Percentiles rank a stretch among this genome's conserved stretches.
phyloP scores from a whole-genome alignment of 2,329 filamentous ascomycete species.

The Trichoderma koningii region DNA sequence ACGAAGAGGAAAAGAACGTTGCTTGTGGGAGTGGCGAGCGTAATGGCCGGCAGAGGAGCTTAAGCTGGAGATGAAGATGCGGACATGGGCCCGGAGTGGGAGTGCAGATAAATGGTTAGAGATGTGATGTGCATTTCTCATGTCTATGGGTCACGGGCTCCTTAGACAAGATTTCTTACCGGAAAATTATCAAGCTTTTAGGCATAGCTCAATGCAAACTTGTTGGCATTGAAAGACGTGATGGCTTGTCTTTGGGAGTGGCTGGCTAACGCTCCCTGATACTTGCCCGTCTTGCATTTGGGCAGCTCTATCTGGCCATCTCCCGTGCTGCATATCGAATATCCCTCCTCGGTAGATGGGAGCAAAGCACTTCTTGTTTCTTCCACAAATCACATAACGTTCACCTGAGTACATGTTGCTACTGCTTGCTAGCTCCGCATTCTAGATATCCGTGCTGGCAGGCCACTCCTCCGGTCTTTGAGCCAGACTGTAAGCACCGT shows the following conservation, averaged over 20 bases:
- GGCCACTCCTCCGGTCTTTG: no score
- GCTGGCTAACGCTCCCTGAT: not conserved
- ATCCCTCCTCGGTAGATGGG: no score
- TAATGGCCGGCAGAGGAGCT: slow-evolving; percentile 23
- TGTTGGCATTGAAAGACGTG: not conserved
- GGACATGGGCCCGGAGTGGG: slow-evolving; percentile 2
- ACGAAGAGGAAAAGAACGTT: not conserved
- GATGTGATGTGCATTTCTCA: slow-evolving; percentile 12
- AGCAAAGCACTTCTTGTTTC: no score
- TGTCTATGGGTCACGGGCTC: slow-evolving; percentile 19
- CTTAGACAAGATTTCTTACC: slow-evolving; percentile 16
- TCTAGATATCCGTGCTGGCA: not conserved
- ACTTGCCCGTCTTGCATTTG: no score
- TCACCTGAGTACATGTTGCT: no score
- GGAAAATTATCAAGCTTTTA: slow-evolving; percentile 21
- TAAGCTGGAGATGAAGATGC: slow-evolving; percentile 2
- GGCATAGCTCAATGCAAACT: slow-evolving; percentile 23
- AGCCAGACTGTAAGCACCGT: slow-evolving; percentile 24
- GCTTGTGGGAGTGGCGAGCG: slow-evolving; percentile 8
- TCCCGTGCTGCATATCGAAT: no score
- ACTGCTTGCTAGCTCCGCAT: not conserved
- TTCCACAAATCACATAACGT: no score
- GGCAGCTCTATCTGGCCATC: no score
- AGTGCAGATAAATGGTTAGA: slow-evolving; percentile 19
- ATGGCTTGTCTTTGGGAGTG: not conserved